A percentile compares a stretch with the other conserved stretches of the same genome.
These are phyloP conservation scores for Pleurotus eryngii DNA, from an alignment of 768 basidiomycete species.

Conservation along the genomic window DNA sequence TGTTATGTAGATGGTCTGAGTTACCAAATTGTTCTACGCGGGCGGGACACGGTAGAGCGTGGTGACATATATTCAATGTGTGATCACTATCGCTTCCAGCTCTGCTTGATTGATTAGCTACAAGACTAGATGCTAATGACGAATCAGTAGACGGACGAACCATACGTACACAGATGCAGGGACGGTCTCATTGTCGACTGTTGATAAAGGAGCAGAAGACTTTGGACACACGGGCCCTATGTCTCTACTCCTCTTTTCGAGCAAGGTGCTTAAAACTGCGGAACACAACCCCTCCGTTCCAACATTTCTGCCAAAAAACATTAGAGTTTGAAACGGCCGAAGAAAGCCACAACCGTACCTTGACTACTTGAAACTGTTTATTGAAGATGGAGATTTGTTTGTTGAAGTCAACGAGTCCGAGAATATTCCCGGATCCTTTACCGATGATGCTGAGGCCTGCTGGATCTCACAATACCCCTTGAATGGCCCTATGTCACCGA, in stretches of 20 bases:
- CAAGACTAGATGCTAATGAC: too few relatives aligned
- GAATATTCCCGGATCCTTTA: neutral
- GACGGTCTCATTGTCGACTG: neutral
- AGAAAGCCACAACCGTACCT: neutral
- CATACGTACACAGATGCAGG: neutral
- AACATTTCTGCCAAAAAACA: neutral
- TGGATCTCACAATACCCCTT: neutral
- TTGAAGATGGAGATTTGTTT: neutral
- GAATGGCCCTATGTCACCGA: neutral
- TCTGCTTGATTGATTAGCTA: too few relatives aligned
- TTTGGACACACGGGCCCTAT: neutral
- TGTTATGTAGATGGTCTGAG: too few relatives aligned
- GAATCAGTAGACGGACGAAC: too few relatives aligned
- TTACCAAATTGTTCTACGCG: too few relatives aligned
- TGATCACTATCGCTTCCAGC: too few relatives aligned
- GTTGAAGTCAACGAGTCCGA: neutral
- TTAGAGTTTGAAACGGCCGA: too few relatives aligned
- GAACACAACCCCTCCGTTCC: neutral
- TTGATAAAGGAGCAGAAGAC: neutral
- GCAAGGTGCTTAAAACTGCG: neutral
- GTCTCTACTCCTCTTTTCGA: neutral
- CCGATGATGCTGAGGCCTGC: neutral
- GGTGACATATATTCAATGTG: too few relatives aligned
- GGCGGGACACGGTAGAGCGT: too few relatives aligned
- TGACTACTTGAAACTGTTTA: conserved; percentile 1